Evolutionary conservation across 2,329 filamentous ascomycete genomes (phyloP).

Genomic region (Aplosporella prunicola): DNA sequence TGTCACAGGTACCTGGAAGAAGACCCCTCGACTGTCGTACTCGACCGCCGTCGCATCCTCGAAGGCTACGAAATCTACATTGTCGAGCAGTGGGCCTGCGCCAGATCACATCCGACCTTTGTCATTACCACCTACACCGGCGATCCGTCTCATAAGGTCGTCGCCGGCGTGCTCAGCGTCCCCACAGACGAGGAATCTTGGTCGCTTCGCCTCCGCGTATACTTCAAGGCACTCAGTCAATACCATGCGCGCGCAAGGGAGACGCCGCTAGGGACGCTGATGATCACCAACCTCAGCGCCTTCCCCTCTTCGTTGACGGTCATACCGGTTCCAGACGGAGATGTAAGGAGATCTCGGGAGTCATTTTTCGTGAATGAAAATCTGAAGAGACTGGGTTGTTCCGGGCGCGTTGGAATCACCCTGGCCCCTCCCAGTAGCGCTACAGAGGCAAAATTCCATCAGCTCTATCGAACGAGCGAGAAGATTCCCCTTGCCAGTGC

Average conservation of each 20-base stretch:
- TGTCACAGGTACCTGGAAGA: slow-evolving; percentile 62
- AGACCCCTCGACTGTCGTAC: slow-evolving; percentile 63
- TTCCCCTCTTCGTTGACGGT: slow-evolving; percentile 89
- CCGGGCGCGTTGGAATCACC: slow-evolving; percentile 77
- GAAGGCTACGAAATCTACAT: slow-evolving; percentile 86
- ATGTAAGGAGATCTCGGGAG: slow-evolving; percentile 68
- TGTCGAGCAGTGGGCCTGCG: slow-evolving; percentile 97
- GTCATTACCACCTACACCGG: slow-evolving; percentile 91
- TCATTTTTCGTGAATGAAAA: slow-evolving; percentile 92
- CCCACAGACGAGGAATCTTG: slow-evolving; percentile 70
- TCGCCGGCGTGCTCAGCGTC: slow-evolving; percentile 71
- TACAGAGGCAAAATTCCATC: slow-evolving; percentile 82
- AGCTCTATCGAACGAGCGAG: slow-evolving; percentile 81
- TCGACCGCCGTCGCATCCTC: slow-evolving; percentile 61
- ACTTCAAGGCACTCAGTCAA: slow-evolving; percentile 77
- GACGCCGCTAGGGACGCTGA: slow-evolving; percentile 71
- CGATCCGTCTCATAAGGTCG: slow-evolving; percentile 66
- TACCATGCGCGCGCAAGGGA: slow-evolving; percentile 78
- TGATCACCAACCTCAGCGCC: slow-evolving; percentile 87
- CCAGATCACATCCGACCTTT: slow-evolving; percentile 78
- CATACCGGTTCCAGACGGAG: slow-evolving; percentile 81
- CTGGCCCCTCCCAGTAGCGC: slow-evolving; percentile 68
- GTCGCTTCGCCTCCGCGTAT: slow-evolving; percentile 69
- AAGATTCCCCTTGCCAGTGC: slow-evolving; percentile 67
- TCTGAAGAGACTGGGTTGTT: slow-evolving; percentile 83